Evolutionary conservation across 345 rosid species (phyloP), one percentile per base, ranked within the genome.

Genomic region (Salix koriyanagi): DNA sequence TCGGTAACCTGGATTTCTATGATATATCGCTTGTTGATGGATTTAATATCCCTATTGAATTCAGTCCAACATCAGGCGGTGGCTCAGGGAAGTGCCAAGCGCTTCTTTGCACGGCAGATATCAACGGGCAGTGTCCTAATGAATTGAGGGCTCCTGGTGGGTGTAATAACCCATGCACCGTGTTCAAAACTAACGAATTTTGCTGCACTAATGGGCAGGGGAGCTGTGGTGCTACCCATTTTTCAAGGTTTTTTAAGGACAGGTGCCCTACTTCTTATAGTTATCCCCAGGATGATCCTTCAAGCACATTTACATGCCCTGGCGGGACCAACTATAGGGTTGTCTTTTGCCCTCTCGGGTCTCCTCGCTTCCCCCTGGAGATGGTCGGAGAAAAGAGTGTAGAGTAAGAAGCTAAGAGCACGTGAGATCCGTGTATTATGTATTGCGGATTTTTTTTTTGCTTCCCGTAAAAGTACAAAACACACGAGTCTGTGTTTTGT

Each of bases 261-360:
- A 71, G 74, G 32, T 80, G 83, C 65, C 79, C 79, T 2, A 72
- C 76, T 76, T 76, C 79, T 66, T 80, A 80, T 28, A 76, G 79
- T 26, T 76, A 76, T 62, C 67, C 67, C 32, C 67, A 19, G 23
- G 67, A 62, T 26, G 67, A 62, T 25, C 28, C 67, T 0, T 12
- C 67, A 12, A 62, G 67, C 16, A 62, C 67, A n/a, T 62, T 62
- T 25, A 62, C 67, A 23, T 62, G 67, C 30, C 14, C 67, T 12
- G 67, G 67, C 12, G 67, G 67, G 30, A 62, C 28, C 23, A 62
- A 62, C 30, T 62, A 62, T 23, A 62, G 10, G 67, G 67, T 62
- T 62, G 14, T 62, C 8, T 62, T 62, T 26, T 62, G 67, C 28
- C 67, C 67, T 62, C 8, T 18, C 16, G 50, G 50, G 18, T 46